Conservation (phyloP, 164 flowering plant species). For the Houttuynia cordata region DNA sequence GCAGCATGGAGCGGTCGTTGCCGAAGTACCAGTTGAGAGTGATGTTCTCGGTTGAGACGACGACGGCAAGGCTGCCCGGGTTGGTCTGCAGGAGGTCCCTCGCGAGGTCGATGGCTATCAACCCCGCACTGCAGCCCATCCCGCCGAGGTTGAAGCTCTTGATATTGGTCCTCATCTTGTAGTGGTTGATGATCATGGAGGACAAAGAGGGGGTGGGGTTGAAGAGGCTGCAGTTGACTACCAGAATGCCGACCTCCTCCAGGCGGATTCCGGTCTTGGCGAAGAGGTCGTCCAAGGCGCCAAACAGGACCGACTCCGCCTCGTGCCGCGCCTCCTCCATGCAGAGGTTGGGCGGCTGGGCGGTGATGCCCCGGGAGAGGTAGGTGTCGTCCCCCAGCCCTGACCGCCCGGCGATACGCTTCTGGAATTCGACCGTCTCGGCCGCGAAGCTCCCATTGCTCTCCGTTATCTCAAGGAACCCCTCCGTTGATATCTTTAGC, state of each 20-base stretch:
- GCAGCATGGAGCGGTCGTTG: slow-evolving; percentile 62
- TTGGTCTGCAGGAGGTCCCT: slow-evolving; percentile 52
- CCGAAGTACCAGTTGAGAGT: slow-evolving; percentile 80
- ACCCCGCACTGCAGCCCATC: slow-evolving; percentile 88
- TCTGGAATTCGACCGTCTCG: no score
- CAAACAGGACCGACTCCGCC: slow-evolving; percentile 74
- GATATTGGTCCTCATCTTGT: slow-evolving; percentile 55
- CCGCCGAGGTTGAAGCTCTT: slow-evolving; percentile 78
- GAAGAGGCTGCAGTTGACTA: slow-evolving; percentile 84
- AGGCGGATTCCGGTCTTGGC: slow-evolving; percentile 48
- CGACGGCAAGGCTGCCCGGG: slow-evolving; percentile 53
- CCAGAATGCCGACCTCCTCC: slow-evolving; percentile 40
- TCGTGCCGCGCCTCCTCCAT: slow-evolving; percentile 64
- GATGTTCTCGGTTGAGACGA: slow-evolving; percentile 74
- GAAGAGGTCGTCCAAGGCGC: slow-evolving; percentile 55
- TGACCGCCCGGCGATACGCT: no score
- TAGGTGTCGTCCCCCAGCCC: no score
- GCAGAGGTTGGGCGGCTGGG: slow-evolving; percentile 43
- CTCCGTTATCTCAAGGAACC: slow-evolving; percentile 21
- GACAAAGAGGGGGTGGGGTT: slow-evolving; percentile 79
- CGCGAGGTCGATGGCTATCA: slow-evolving; percentile 66
- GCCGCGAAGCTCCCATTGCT: no score
- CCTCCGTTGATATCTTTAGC: slow-evolving; percentile 36
- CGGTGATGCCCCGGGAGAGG: no score
- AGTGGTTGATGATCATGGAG: slow-evolving; percentile 75